phyloP scores from a whole-genome alignment of 2,329 filamentous ascomycete genomes.

The Aspergillus costaricaensis region DNA sequence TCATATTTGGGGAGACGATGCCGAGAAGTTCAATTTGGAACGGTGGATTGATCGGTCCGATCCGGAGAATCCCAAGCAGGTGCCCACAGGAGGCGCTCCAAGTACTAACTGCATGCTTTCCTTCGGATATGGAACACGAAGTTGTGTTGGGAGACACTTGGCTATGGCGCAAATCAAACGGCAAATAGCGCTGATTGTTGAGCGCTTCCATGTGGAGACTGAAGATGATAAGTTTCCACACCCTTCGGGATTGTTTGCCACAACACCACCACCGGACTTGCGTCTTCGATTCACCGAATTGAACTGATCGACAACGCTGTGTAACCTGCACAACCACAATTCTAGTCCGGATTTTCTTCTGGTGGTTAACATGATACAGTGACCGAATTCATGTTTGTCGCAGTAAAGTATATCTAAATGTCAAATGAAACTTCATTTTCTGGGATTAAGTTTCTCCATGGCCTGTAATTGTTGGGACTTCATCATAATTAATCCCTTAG shows the following conservation, averaged over 20 bases:
- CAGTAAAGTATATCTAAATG: no score
- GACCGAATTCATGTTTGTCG: no score
- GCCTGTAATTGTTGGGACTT: no score
- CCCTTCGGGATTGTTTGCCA: not conserved
- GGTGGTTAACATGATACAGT: no score
- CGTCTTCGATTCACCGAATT: not conserved
- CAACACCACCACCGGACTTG: not conserved
- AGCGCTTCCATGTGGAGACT: not conserved
- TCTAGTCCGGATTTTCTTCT: no score
- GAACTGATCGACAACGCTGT: no score
- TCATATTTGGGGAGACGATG: slow-evolving; percentile 72
- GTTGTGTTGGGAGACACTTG: slow-evolving; percentile 6
- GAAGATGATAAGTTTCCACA: not conserved
- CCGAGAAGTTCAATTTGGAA: slow-evolving; percentile 71
- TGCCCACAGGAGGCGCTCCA: not conserved
- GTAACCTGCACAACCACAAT: no score
- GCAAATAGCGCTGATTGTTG: not conserved
- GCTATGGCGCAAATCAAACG: not conserved
- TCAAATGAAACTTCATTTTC: no score
- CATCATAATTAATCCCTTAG: no score
- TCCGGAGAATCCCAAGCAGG: not conserved
- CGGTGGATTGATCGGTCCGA: slow-evolving; percentile 69
- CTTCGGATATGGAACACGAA: not conserved
- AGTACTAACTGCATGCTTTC: not conserved
- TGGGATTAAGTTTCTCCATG: no score